A percentile compares a stretch with the other conserved stretches of the same genome.
These are phyloP conservation scores for Naganishia kalamii DNA, from an alignment of 768 basidiomycete species.

Conservation along the genomic window DNA sequence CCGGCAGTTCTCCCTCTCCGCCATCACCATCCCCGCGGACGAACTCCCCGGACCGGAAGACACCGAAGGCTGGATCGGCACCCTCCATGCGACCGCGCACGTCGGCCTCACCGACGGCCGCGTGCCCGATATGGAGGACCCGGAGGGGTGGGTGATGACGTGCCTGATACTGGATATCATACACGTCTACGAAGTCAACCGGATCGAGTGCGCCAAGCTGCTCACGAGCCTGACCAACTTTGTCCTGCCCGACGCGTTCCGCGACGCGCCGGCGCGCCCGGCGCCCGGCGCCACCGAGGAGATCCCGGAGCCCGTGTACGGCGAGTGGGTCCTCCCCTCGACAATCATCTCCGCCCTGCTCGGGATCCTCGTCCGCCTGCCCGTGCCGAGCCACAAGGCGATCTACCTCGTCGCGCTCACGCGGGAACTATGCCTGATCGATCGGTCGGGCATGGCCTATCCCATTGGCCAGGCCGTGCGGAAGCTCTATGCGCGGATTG, in stretches of 20 bases:
- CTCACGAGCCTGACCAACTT: constrained; percentile 81
- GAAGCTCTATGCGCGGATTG: constrained; percentile 69
- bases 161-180: constrained; percentile 68
- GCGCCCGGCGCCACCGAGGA: constrained; percentile 52
- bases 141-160: constrained; percentile 72
- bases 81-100: constrained; percentile 14
- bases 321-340: constrained; percentile 61
- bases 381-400: constrained; percentile 66
- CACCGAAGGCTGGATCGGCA: constrained; percentile 40
- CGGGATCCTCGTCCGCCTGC: constrained; percentile 66
- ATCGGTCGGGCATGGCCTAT: constrained; percentile 84
- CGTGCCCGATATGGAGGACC: constrained; percentile 64
- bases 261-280: constrained; percentile 62
- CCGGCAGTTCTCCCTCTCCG: not conserved
- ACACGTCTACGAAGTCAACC: constrained; percentile 88
- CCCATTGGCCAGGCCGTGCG: constrained; percentile 93
- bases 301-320: constrained; percentile 67
- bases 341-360: constrained; percentile 72
- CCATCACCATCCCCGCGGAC: not conserved
- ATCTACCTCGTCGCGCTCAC: constrained; percentile 83
- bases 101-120: constrained; percentile 50
- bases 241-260: constrained; percentile 76
- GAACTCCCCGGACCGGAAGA: constrained; percentile 23
- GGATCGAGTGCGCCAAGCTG: constrained; percentile 85
- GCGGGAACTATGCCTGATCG: constrained; percentile 90